phyloP scores from a whole-genome alignment of 148 eudicot genomes.

The Rhododendron vialii region DNA sequence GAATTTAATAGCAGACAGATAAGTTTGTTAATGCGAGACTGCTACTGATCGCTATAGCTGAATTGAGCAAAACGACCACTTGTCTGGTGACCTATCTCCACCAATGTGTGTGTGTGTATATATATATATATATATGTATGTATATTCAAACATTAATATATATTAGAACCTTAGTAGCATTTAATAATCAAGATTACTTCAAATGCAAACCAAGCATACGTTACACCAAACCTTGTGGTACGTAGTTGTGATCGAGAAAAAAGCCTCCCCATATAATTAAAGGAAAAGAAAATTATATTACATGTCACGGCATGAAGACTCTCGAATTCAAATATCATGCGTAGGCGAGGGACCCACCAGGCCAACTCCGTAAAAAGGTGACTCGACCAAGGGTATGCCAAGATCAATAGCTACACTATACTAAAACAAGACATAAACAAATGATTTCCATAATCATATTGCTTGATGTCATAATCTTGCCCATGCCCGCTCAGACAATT shows the following conservation, averaged over 20 bases:
- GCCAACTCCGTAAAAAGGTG: background rate
- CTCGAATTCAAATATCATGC: background rate
- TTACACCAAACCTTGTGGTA: background rate
- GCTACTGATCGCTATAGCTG: background rate
- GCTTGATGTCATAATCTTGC: background rate
- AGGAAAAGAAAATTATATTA: background rate
- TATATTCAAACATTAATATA: background rate
- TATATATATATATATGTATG: too few relatives aligned
- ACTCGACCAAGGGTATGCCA: background rate
- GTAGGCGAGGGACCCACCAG: background rate
- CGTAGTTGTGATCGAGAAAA: background rate
- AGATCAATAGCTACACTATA: background rate
- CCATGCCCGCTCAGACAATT: background rate
- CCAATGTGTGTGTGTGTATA: background rate
- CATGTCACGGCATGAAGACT: background rate
- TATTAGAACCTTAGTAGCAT: background rate
- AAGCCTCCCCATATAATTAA: background rate
- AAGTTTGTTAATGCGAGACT: background rate
- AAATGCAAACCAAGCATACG: background rate
- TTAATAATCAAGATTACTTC: background rate
- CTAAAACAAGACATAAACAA: background rate
- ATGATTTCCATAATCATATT: background rate
- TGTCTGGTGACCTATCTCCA: background rate
- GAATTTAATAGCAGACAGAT: background rate
- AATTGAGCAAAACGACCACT: background rate